These are phyloP conservation scores for Lunularia cruciata DNA, from an alignment of 225 moss, liverwort and hornwort genomes.

Conservation along the genomic window DNA sequence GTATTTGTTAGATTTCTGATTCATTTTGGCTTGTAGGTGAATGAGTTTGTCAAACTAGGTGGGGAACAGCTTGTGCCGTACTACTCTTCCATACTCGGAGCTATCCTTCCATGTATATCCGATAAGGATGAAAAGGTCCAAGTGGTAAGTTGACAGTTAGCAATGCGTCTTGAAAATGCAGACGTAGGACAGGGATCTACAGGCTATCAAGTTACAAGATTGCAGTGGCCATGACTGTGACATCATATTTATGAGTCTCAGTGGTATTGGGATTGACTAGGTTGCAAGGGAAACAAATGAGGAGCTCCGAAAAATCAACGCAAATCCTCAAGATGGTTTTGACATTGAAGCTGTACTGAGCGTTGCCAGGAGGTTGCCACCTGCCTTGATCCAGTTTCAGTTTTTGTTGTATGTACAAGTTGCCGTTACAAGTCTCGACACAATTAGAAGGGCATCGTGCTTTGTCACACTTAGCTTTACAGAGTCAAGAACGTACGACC, in stretches of 20 bases:
- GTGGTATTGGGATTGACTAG: conserved; percentile 42
- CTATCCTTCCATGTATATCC: conserved; percentile 88
- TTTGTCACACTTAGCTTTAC: neutral
- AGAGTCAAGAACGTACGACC: neutral
- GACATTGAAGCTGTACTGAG: conserved; percentile 76
- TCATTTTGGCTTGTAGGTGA: conserved; percentile 45
- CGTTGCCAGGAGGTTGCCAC: conserved; percentile 76
- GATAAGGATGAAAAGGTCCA: conserved; percentile 93
- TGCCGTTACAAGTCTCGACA: neutral
- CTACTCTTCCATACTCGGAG: conserved; percentile 78
- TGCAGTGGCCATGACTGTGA: neutral
- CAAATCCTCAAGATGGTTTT: conserved; percentile 80
- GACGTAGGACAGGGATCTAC: neutral
- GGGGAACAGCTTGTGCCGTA: conserved; percentile 94
- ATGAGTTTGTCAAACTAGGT: conserved; percentile 95
- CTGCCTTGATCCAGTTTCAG: conserved; percentile 10
- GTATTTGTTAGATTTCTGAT: neutral
- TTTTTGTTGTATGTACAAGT: neutral
- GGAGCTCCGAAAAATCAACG: conserved; percentile 71
- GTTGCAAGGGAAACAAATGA: conserved; percentile 95
- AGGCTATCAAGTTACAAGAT: neutral
- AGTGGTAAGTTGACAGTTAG: conserved; percentile 54
- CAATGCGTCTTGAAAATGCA: neutral
- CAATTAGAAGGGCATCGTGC: neutral
- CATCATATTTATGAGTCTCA: conserved; percentile 17